Evolutionary conservation across 192 early-diverging fungal species (phyloP).

Genomic region (Geranomyces michiganensis): DNA sequence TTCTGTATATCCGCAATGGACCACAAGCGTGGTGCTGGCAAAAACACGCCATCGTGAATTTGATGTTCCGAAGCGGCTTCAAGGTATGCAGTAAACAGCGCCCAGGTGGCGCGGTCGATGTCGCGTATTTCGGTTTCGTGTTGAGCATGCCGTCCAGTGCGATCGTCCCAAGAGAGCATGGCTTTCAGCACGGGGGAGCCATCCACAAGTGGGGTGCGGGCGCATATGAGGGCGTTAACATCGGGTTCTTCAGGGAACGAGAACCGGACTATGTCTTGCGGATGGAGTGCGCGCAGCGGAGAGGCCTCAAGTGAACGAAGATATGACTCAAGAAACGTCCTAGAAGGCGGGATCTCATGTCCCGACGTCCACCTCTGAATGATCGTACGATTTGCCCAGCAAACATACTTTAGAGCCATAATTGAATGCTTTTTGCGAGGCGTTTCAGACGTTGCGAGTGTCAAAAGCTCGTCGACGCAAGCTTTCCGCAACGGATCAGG

Average conservation of each 20-base stretch:
- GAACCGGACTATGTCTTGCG: background rate
- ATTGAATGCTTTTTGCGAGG: background rate
- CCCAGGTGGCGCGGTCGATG: background rate
- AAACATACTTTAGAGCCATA: background rate
- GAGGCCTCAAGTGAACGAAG: background rate
- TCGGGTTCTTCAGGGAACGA: background rate
- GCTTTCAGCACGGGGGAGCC: background rate
- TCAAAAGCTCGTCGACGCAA: background rate
- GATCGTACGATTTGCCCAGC: background rate
- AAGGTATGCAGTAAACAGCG: background rate
- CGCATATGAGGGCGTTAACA: background rate
- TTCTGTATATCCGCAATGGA: background rate
- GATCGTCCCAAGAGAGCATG: background rate
- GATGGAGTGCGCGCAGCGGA: background rate
- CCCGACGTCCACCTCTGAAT: background rate
- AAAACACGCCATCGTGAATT: background rate
- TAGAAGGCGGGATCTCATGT: background rate
- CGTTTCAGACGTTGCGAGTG: background rate
- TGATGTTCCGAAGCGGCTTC: background rate
- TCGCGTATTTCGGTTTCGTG: background rate
- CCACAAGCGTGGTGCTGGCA: background rate
- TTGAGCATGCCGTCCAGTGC: background rate
- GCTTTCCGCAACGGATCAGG: background rate
- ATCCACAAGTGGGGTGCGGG: background rate
- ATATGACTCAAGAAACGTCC: background rate